These are phyloP conservation scores for Diversispora eburnea DNA, from an alignment of 192 early-diverging fungal genomes.

Conservation along the genomic window DNA sequence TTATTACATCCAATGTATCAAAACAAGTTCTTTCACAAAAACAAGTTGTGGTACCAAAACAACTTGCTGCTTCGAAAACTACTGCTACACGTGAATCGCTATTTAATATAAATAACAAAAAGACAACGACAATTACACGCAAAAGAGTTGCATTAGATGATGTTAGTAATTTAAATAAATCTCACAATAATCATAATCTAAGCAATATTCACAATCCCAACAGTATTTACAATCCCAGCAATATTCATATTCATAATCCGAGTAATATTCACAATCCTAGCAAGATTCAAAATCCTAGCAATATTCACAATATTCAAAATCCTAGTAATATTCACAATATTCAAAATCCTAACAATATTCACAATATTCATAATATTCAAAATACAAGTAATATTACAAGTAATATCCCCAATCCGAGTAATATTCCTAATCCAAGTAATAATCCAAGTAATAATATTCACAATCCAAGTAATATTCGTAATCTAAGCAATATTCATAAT, in stretches of 20 bases:
- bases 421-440: too few relatives aligned
- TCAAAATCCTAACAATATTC: neutral
- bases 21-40: too few relatives aligned
- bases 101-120: neutral
- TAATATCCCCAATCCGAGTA: too few relatives aligned
- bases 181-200: neutral
- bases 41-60: neutral
- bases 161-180: neutral
- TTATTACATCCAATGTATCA: too few relatives aligned
- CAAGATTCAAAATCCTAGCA: neutral
- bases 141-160: conserved; percentile 2
- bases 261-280: neutral
- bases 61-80: neutral
- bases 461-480: too few relatives aligned
- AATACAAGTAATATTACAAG: too few relatives aligned
- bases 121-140: neutral
- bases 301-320: neutral
- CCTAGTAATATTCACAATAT: neutral
- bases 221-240: neutral
- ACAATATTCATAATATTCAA: too few relatives aligned
- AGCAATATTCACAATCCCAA: neutral
- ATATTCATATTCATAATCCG: neutral
- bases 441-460: too few relatives aligned
- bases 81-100: too few relatives aligned
- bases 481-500: too few relatives aligned